These are phyloP conservation scores for Mortierella sp. DNA, from an alignment of 371 early-diverging fungal species.

Conservation along the genomic window DNA sequence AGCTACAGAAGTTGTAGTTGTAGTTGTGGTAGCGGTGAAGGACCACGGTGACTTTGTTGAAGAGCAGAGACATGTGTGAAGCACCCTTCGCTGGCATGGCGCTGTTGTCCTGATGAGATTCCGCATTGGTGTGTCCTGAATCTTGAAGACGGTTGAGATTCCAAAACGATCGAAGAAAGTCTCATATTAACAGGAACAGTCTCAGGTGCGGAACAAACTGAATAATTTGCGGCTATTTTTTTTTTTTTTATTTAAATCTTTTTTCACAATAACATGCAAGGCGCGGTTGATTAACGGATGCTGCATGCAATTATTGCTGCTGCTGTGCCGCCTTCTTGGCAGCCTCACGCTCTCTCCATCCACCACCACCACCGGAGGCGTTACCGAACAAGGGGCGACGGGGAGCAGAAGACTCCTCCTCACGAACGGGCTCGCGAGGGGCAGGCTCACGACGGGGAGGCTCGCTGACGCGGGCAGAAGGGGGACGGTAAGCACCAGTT, in stretches of 20 bases:
- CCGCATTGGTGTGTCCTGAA: neutral
- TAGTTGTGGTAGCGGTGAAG: neutral
- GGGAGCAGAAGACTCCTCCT: conserved; percentile 25
- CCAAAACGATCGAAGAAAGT: neutral
- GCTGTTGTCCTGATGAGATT: neutral
- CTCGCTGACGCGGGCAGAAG: conserved; percentile 25
- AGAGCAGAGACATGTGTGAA: neutral
- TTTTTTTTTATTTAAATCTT: neutral
- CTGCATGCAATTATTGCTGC: conserved; percentile 10
- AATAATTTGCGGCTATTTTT: neutral
- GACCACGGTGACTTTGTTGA: neutral
- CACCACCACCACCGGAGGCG: conserved; percentile 16
- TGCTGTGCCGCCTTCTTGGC: conserved; percentile 36
- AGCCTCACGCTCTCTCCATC: conserved; percentile 56
- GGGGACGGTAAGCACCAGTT: conserved; percentile 37
- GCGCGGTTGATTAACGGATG: too few relatives aligned
- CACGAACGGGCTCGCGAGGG: conserved; percentile 15
- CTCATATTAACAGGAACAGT: neutral
- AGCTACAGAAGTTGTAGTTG: neutral
- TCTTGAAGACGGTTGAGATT: neutral
- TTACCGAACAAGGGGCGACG: conserved; percentile 41
- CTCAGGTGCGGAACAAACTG: neutral
- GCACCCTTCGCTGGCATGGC: neutral
- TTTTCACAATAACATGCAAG: neutral
- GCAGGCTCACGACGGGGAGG: conserved; percentile 15